Conservation (phyloP, 768 basidiomycete species). For the Suillus subluteus region DNA sequence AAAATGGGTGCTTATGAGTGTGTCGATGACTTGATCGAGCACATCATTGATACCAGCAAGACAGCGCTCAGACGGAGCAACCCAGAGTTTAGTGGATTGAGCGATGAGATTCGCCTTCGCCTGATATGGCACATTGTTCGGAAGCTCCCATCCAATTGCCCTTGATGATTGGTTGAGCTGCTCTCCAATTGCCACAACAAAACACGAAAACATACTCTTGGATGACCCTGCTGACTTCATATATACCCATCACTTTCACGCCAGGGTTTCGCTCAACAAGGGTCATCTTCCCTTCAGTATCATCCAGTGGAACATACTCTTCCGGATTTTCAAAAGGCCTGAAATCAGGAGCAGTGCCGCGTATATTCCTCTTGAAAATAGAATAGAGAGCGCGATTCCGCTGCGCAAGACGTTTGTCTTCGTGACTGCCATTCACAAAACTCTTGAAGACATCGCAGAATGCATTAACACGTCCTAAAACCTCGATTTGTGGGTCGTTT, state of each 20-base stretch:
- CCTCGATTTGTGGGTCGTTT: conserved; percentile 41
- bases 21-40: conserved; percentile 33
- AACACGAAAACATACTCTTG: conserved; percentile 26
- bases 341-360: conserved; percentile 41
- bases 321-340: conserved; percentile 23
- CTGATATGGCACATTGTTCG: conserved; percentile 36
- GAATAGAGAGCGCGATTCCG: conserved; percentile 32
- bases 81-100: conserved; percentile 37
- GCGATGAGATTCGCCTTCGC: conserved; percentile 36
- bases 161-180: conserved; percentile 20
- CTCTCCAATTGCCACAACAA: neutral
- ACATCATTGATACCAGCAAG: conserved; percentile 37
- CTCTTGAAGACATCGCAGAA: conserved; percentile 36
- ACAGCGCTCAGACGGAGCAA: conserved; percentile 31
- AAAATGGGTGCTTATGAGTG: conserved; percentile 40
- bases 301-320: conserved; percentile 15
- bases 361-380: conserved; percentile 35
- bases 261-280: conserved; percentile 19
- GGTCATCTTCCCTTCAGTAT: conserved; percentile 15
- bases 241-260: conserved; percentile 22
- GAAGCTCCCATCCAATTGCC: conserved; percentile 39
- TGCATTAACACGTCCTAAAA: conserved; percentile 38
- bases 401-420: conserved; percentile 35
- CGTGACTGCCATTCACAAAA: conserved; percentile 31
- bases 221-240: conserved; percentile 39